phyloP scores from a whole-genome alignment of 2,329 filamentous ascomycete genomes.

The Ophiocordyceps camponoti-saundersi region DNA sequence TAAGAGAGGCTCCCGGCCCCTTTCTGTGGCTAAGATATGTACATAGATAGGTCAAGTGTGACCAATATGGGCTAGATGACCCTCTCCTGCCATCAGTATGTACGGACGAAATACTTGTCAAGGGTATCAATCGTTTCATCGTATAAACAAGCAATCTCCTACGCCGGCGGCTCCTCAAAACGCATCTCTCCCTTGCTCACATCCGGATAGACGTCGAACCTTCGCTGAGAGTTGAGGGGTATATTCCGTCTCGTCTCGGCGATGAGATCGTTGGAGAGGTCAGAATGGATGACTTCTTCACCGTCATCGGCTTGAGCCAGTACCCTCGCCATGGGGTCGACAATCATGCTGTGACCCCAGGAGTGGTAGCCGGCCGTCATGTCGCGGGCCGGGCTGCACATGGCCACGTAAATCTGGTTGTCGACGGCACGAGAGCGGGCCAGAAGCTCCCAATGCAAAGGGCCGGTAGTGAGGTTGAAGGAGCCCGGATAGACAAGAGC shows the following conservation, averaged over 20 bases:
- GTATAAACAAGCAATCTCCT: too few relatives aligned
- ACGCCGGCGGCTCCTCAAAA: constrained; percentile 12
- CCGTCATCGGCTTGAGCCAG: constrained; percentile 60
- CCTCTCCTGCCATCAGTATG: too few relatives aligned
- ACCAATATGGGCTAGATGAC: too few relatives aligned
- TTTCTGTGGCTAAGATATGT: too few relatives aligned
- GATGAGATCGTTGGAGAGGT: constrained; percentile 52
- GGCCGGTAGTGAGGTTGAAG: constrained; percentile 88
- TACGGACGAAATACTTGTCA: too few relatives aligned
- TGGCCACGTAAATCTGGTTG: constrained; percentile 83
- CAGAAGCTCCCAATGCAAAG: constrained; percentile 77
- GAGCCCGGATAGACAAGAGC: constrained; percentile 86
- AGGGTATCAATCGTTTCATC: too few relatives aligned
- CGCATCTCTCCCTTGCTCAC: constrained; percentile 45
- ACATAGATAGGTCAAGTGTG: too few relatives aligned
- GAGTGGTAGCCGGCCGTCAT: constrained; percentile 65
- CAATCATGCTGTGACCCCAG: constrained; percentile 80
- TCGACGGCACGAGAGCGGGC: constrained; percentile 75
- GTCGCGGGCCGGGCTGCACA: constrained; percentile 84
- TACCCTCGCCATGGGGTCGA: constrained; percentile 76
- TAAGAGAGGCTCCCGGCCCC: too few relatives aligned
- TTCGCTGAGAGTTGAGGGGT: constrained; percentile 65
- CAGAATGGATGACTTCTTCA: constrained; percentile 60
- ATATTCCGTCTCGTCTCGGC: constrained; percentile 66
- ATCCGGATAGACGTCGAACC: constrained; percentile 93